Base-by-base conservation (phyloP, 2,329 filamentous ascomycete genomes). In the Trichothecium roseum region DNA sequence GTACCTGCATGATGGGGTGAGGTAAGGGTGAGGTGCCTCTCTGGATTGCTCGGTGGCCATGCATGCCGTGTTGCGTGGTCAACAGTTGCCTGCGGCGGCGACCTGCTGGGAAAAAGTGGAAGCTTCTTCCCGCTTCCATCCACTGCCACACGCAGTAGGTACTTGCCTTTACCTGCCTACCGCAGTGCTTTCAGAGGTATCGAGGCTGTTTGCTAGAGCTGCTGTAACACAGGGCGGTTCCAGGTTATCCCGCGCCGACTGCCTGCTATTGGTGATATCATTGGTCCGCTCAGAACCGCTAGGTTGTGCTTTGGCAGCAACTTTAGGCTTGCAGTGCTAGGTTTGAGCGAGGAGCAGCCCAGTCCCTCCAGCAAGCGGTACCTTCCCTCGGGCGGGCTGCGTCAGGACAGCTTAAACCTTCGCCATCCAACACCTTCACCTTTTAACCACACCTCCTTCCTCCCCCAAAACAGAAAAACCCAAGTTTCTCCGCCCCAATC, bases 181-280 rank as follows among this genome's bases (percentile, higher is more conserved):
- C 20, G 20, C n/a, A n/a, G 17, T 16, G 22, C n/a, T 4, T 22
- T 14, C 13, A 18, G 29, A 38, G 47, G 45, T 51, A 40, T 26
- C 34, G 20, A 28, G 33, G 16, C 34, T 18, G 13, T 35, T 37
- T 30, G n/a, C n/a, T n/a, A n/a, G n/a, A n/a, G n/a, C n/a, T n/a
- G n/a, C 27, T 15, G 17, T 18, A 32, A 24, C 24, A 29, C 32
- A 15, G 24, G 20, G 34, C 32, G 57, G 43, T 56, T 46, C 44
- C 59, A 53, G 37, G 43, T 57, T 62, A 38, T 54, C 60, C 58
- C 58, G 58, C 37, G 42, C 51, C 54, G 45, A 33, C 28, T 30
- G 43, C 48, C 40, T 45, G 45, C 44, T 40, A 44, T 5, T 34
- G 40, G 46, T 46, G 44, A 44, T 56, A 47, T 53, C 49, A 61